A percentile compares a stretch with the other conserved stretches of the same genome.
Evolutionary conservation across 1,284 basidiomycete species (phyloP).

Genomic region (Boletus subluridellus): DNA sequence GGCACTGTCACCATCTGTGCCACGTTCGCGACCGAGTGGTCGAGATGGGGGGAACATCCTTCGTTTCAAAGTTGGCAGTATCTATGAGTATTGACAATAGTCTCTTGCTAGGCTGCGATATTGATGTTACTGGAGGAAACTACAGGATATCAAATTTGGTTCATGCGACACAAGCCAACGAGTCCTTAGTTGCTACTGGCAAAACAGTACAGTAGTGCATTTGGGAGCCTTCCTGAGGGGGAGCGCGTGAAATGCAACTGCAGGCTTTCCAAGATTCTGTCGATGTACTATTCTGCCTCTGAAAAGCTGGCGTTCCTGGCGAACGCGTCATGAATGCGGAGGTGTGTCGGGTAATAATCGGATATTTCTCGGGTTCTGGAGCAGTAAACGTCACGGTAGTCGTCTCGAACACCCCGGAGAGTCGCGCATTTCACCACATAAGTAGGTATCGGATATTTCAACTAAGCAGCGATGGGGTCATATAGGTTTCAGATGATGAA

Average conservation of each 20-base stretch:
- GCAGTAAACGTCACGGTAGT: no score
- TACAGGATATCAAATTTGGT: neutral
- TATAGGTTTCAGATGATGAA: neutral
- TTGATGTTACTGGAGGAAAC: neutral
- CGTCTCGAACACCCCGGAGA: no score
- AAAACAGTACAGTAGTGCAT: no score
- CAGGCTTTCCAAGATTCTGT: neutral
- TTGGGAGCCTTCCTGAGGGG: neutral
- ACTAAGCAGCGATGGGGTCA: neutral
- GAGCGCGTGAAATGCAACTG: no score
- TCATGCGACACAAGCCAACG: neutral
- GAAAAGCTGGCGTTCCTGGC: neutral
- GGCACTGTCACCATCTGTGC: slow-evolving; percentile 47
- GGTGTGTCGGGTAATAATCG: neutral
- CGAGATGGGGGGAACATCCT: slow-evolving; percentile 22
- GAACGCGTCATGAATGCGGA: neutral
- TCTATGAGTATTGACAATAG: neutral
- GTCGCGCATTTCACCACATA: no score
- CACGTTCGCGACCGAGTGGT: slow-evolving; percentile 18
- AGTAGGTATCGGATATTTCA: neutral
- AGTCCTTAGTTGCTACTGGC: neutral
- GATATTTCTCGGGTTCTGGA: neutral
- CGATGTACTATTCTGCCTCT: neutral
- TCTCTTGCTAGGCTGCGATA: neutral
- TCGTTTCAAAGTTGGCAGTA: neutral